phyloP scores from a whole-genome alignment of 306 rosid species.

The Rosa multiflora region DNA sequence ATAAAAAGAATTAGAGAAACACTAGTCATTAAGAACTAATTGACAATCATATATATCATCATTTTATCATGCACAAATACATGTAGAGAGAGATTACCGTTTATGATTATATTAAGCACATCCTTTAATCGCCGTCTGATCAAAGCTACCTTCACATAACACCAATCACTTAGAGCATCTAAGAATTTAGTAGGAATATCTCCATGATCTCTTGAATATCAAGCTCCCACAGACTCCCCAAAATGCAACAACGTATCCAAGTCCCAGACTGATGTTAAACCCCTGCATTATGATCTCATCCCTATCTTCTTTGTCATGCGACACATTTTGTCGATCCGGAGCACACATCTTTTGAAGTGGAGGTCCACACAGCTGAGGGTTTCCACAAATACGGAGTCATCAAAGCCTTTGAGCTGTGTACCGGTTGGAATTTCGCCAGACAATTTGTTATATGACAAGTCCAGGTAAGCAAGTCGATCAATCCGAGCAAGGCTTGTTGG shows the following conservation, averaged over 20 bases:
- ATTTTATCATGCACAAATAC: no score
- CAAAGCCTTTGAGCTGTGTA: neutral
- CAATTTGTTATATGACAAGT: constrained; percentile 30
- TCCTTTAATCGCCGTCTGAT: no score
- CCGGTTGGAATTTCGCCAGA: constrained; percentile 21
- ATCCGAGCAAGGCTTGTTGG: constrained; percentile 17
- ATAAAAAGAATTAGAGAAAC: no score
- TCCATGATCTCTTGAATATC: no score
- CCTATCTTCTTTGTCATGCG: neutral
- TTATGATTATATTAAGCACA: no score
- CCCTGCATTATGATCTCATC: constrained; percentile 12
- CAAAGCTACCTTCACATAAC: no score
- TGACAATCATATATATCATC: no score
- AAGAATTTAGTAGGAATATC: no score
- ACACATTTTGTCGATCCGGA: neutral
- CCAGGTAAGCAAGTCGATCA: rapidly evolving
- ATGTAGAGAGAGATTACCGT: no score
- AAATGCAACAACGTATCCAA: neutral
- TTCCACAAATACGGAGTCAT: neutral
- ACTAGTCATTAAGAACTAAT: no score
- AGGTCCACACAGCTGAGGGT: neutral
- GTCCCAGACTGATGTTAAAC: constrained; percentile 13
- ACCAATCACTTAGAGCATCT: no score
- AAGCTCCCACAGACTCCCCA: no score
- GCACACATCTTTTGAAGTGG: neutral